Percentiles rank a stretch among this genome's conserved stretches.
Evolutionary conservation across 176 grass and related monocot species (phyloP).

Genomic region (Luzula sylvatica): DNA sequence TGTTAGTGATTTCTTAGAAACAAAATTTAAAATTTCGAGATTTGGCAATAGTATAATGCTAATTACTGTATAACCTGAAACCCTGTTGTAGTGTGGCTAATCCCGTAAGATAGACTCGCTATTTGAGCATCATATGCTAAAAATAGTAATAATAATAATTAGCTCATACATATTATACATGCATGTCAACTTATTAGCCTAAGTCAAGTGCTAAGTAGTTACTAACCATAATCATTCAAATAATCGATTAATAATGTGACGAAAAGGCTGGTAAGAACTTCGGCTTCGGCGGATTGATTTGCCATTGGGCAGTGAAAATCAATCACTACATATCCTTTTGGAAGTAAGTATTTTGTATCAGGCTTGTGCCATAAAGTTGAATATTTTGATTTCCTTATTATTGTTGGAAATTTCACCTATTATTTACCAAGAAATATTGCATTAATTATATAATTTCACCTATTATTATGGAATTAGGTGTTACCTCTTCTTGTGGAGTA

Average conservation of each 20-base stretch:
- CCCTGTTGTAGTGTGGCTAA: slow-evolving; percentile 41
- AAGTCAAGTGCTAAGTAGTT: slow-evolving; percentile 5
- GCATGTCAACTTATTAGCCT: neutral
- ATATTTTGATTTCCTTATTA: slow-evolving; percentile 58
- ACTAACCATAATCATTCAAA: slow-evolving; percentile 92
- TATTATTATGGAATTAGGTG: neutral
- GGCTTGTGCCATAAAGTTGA: slow-evolving; percentile 91
- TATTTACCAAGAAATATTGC: slow-evolving; percentile 1
- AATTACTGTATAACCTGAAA: slow-evolving; percentile 50
- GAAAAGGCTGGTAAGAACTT: slow-evolving; percentile 47
- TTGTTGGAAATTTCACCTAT: slow-evolving; percentile 58
- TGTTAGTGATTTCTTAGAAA: neutral
- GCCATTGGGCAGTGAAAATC: slow-evolving; percentile 92
- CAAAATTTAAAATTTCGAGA: neutral
- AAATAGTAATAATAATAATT: too few species aligned
- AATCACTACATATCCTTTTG: slow-evolving; percentile 69
- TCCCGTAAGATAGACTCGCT: slow-evolving; percentile 71
- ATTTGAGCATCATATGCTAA: slow-evolving; percentile 86
- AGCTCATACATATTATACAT: slow-evolving; percentile 5
- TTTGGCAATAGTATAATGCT: neutral
- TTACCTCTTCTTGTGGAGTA: slow-evolving; percentile 60
- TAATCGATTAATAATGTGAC: slow-evolving; percentile 73
- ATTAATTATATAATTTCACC: neutral
- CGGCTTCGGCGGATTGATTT: slow-evolving; percentile 68
- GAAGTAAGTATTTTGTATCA: slow-evolving; percentile 58